A percentile compares a stretch with the other conserved stretches of the same genome.
Conservation (phyloP, 2,329 filamentous ascomycete species). For the Cercospora sojina region DNA sequence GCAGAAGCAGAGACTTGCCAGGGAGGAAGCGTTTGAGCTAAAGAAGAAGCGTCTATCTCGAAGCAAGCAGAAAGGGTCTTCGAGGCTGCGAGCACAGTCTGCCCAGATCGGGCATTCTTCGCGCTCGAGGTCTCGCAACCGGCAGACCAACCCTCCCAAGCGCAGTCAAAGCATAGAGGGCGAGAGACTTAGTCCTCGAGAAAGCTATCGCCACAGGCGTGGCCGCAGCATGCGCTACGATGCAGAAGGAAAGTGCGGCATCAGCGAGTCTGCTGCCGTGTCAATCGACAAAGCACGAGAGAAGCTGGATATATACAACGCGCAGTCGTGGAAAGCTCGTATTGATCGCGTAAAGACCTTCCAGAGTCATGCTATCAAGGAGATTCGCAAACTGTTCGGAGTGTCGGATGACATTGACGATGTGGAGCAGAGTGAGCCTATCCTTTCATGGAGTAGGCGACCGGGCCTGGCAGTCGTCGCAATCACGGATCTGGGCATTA, state of each 20-base stretch:
- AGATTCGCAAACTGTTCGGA: slow-evolving; percentile 77
- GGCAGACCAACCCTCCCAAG: slow-evolving; percentile 32
- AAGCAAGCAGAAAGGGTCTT: slow-evolving; percentile 49
- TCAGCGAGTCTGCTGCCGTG: slow-evolving; percentile 71
- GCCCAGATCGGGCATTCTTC: slow-evolving; percentile 41
- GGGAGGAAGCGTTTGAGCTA: slow-evolving; percentile 83
- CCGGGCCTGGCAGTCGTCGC: slow-evolving; percentile 78
- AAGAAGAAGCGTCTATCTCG: slow-evolving; percentile 86
- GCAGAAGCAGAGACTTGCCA: slow-evolving; percentile 82
- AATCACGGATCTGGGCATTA: slow-evolving; percentile 80
- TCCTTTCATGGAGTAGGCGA: slow-evolving; percentile 80
- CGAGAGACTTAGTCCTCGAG: slow-evolving; percentile 25
- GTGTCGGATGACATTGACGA: slow-evolving; percentile 79
- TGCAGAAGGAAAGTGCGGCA: slow-evolving; percentile 69
- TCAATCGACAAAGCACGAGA: slow-evolving; percentile 73
- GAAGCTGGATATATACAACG: slow-evolving; percentile 75
- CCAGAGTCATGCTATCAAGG: slow-evolving; percentile 71
- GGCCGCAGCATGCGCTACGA: slow-evolving; percentile 64
- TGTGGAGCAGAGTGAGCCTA: slow-evolving; percentile 75
- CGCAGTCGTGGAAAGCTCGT: slow-evolving; percentile 86
- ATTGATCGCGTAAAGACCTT: slow-evolving; percentile 74
- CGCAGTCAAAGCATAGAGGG: slow-evolving; percentile 42
- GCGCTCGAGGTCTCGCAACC: slow-evolving; percentile 36
- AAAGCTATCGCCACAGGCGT: slow-evolving; percentile 32
- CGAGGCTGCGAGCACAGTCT: slow-evolving; percentile 55